phyloP scores from a whole-genome alignment of 176 grass and related monocot genomes.

The Bromus sterilis region DNA sequence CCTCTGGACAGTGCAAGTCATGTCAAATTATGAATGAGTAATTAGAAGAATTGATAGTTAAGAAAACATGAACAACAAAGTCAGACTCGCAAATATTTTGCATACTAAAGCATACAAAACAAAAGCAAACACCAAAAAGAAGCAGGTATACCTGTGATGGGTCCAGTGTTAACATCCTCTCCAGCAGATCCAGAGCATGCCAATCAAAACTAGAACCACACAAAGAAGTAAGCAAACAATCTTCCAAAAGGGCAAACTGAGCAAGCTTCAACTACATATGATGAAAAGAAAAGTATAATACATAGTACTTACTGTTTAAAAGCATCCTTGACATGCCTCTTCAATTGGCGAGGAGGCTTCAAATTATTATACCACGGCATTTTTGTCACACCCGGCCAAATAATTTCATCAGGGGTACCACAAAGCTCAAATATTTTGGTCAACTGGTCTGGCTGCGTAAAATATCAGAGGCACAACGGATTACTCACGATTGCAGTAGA shows the following conservation, averaged over 20 bases:
- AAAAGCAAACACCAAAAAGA: neutral
- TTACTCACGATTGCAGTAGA: neutral
- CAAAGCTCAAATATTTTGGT: slow-evolving; percentile 89
- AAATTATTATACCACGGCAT: slow-evolving; percentile 97
- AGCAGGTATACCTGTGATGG: slow-evolving; percentile 49
- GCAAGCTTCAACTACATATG: slow-evolving; percentile 15
- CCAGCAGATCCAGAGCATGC: slow-evolving; percentile 74
- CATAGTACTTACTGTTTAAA: slow-evolving; percentile 78
- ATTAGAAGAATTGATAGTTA: neutral
- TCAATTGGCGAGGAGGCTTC: slow-evolving; percentile 51
- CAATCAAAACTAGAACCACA: slow-evolving; percentile 60
- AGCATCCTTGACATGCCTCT: slow-evolving; percentile 69
- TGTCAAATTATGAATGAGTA: slow-evolving; percentile 17
- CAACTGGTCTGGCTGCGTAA: slow-evolving; percentile 68
- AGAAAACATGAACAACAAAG: neutral
- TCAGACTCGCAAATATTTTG: neutral
- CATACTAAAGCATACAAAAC: neutral
- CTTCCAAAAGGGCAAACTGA: neutral
- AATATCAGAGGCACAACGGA: neutral
- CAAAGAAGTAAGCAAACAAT: neutral
- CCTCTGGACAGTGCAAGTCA: slow-evolving; percentile 39
- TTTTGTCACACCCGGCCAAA: slow-evolving; percentile 84
- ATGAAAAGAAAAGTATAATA: slow-evolving; percentile 13
- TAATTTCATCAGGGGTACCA: slow-evolving; percentile 80
- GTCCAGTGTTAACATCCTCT: slow-evolving; percentile 82